Conservation (phyloP, 768 basidiomycete species). For the Leccinum olivaceopallidum region DNA sequence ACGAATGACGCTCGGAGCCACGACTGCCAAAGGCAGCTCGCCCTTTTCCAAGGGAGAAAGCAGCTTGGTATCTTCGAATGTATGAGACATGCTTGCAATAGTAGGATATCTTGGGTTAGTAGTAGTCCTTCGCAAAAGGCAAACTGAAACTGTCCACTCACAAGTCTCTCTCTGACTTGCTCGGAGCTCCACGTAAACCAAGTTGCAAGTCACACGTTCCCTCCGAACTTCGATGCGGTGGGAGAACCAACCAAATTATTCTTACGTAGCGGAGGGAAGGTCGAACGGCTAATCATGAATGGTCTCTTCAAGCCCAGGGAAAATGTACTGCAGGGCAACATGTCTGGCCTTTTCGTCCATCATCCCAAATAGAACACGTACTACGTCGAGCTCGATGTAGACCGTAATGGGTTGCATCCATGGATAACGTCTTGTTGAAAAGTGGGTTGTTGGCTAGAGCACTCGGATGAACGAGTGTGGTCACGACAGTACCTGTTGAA, state of each 20-base stretch:
- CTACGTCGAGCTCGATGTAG: constrained; percentile 55
- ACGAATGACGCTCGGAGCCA: not conserved
- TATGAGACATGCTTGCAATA: constrained; percentile 7
- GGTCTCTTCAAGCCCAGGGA: constrained; percentile 57
- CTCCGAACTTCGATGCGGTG: not conserved
- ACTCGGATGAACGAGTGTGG: not conserved
- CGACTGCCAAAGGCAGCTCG: constrained; percentile 17
- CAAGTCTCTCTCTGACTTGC: not conserved
- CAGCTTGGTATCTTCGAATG: constrained; percentile 5
- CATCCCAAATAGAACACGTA: constrained; percentile 69
- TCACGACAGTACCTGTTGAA: constrained; percentile 39
- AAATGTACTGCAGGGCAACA: constrained; percentile 52
- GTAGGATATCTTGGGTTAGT: not conserved
- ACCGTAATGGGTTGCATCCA: constrained; percentile 68
- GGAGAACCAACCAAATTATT: too few relatives aligned
- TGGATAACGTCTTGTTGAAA: constrained; percentile 57
- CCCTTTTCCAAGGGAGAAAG: constrained; percentile 19
- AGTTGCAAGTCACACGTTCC: not conserved
- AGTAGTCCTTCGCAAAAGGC: not conserved
- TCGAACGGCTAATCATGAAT: constrained; percentile 70
- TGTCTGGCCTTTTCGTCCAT: constrained; percentile 72
- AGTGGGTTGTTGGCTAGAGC: constrained; percentile 50
- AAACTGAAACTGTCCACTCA: not conserved
- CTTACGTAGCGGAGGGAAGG: constrained; percentile 52
- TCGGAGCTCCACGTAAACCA: not conserved